Base-by-base conservation (phyloP, 805 yeast genomes). In the Starmerella floricola region DNA sequence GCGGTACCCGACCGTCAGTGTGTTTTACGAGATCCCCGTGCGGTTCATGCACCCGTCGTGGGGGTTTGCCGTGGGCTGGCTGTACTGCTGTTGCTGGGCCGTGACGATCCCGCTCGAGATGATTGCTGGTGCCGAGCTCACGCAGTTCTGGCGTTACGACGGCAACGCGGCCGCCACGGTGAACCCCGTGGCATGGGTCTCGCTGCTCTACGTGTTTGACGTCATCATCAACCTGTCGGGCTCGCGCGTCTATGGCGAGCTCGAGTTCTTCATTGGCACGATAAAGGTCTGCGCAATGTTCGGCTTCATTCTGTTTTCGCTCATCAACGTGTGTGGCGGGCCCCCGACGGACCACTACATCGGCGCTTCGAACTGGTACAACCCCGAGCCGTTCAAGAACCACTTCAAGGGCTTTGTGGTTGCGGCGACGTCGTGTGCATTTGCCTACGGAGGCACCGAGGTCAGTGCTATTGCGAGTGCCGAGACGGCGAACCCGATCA, bases 361-460 rank as follows among this genome's bases (percentile, higher is more conserved):
- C 36, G 84, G 84, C 15, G 76, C 69, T 12, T 60, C 56, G 46
- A 72, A 72, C 61, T 78, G 79, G 78, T 65, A 69, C 46, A 47
- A 71, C 44, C 83, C 83, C 0, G 80, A 79, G 58, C 73, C 63
- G 29, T 72, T 57, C 47, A 74, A 78, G 10, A 77, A 85, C 49
- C 72, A 68, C 8, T 74, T 78, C 59, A 74, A 78, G 57, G 83
- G 83, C 41, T 71, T 78, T 33, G 70, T 74, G 45, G 65, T 78
- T 0, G 81, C 73, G 10, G 69, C 78, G 46, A 75, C 76, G 36
- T 73, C 78, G 34, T 47, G 51, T 15, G 73, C 78, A 3, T 80
- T 78, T 57, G 81, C 86, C 8, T 80, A 68, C 55, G 69, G 76
- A 31, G 87, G 86, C 52, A 72, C 80, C 19, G 86, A 79, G 61